phyloP scores from a whole-genome alignment of 495 filamentous ascomycete species.

The Xylaria longipes region DNA sequence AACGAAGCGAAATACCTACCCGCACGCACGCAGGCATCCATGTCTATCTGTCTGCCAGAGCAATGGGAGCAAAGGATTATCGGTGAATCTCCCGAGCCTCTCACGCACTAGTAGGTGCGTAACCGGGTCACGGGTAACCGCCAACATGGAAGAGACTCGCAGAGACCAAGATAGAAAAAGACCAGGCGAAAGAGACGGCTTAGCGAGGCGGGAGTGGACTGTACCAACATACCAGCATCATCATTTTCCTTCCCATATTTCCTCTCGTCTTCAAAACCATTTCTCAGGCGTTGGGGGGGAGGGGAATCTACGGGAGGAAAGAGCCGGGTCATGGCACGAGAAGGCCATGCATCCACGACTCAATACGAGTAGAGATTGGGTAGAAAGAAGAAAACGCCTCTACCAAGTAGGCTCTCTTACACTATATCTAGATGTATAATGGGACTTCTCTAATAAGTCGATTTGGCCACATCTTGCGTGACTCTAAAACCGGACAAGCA shows the following conservation, averaged over 20 bases:
- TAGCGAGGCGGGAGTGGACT: neutral
- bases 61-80: no score
- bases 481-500: neutral
- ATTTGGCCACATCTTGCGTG: neutral
- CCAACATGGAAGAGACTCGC: neutral
- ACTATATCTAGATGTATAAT: constrained; percentile 19
- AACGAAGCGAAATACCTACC: constrained; percentile 16
- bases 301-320: neutral
- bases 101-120: neutral
- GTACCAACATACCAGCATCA: constrained; percentile 12
- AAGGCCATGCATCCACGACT: neutral
- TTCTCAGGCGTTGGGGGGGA: constrained; percentile 5
- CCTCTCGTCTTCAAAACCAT: neutral
- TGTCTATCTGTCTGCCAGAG: neutral
- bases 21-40: neutral
- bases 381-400: neutral
- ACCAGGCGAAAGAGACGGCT: neutral
- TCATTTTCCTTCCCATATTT: neutral
- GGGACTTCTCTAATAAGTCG: neutral
- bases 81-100: neutral
- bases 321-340: neutral
- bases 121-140: neutral
- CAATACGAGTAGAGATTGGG: neutral
- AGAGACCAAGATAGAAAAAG: neutral
- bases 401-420: constrained; percentile 1